These are phyloP conservation scores for Cladosporium sp. DNA, from an alignment of 2,329 filamentous ascomycete genomes.

Conservation along the genomic window DNA sequence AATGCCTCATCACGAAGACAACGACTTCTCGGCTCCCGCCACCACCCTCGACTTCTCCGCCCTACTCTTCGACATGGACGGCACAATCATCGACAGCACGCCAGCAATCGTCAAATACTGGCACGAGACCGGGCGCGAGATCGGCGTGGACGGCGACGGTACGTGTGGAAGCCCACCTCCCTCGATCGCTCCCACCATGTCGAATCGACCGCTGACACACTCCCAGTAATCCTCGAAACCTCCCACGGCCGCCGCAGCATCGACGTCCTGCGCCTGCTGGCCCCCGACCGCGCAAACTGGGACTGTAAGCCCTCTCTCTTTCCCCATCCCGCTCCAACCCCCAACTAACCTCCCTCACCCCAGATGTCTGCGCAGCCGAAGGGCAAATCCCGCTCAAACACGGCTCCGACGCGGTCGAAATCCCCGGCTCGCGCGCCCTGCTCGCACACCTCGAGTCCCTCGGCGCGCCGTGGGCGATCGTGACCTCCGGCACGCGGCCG, in stretches of 20 bases:
- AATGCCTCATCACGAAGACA: constrained; percentile 24
- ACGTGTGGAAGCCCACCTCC: background rate
- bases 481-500: constrained; percentile 44
- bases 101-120: constrained; percentile 72
- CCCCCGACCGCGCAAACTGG: constrained; percentile 82
- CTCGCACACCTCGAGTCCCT: constrained; percentile 59
- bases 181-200: background rate
- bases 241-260: constrained; percentile 89
- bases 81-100: constrained; percentile 78
- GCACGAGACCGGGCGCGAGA: constrained; percentile 69
- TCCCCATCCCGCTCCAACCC: too few relatives aligned
- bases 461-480: constrained; percentile 75
- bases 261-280: constrained; percentile 72
- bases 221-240: constrained; percentile 64
- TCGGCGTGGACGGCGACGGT: constrained; percentile 53
- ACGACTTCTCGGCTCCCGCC: constrained; percentile 36
- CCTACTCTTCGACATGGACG: constrained; percentile 69
- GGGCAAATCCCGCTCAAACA: constrained; percentile 68
- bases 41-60: constrained; percentile 38
- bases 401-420: constrained; percentile 72
- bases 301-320: constrained; percentile 51
- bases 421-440: constrained; percentile 65
- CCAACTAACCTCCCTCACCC: too few relatives aligned
- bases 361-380: constrained; percentile 76
- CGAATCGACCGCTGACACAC: background rate